Base-by-base conservation (phyloP, 495 filamentous ascomycete species). In the Aspergillus sclerotiicarbonarius region DNA sequence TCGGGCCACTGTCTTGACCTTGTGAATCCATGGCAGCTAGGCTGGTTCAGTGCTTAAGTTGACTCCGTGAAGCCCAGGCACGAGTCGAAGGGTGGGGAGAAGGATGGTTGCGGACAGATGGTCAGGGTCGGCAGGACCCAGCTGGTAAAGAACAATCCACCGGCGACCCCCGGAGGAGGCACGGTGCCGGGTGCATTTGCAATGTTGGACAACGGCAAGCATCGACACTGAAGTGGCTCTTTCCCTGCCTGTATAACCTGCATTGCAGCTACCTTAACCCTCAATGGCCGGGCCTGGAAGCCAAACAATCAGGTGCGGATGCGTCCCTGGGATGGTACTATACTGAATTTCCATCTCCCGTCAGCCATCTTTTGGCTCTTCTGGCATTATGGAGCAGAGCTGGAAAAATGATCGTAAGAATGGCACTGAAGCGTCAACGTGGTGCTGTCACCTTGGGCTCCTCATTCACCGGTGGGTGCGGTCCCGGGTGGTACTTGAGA, bases 121-220 rank as follows among this genome's bases (percentile, higher is more conserved):
- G 4, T 41, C 37, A 15, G 35, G 8, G 25, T 25, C 25, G 25
- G 25, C 25, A 25, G 13, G 33, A 35, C 9, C 8, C 33, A 35
- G 9, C 13, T 9, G 33, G 9, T 35, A 35, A 35, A 35, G 33
- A 35, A 35, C 45, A 31, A 20, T 9, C 21, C 43, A 48, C n/a
- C 37, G 16, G 32, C 29, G 44, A 53, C 2, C 39, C 16, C 39
- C 20, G n/a, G 30, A n/a, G 21, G 25, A 47, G 21, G 44, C 44
- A 19, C 37, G 31, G 4, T 25, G 54, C 8, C 39, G 43, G 49
- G 21, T 39, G 35, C 49, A 59, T 57, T 50, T 29, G 29, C 62
- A 60, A 57, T 41, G 63, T 66, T 39, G 63, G 63, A 66, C 63
- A 66, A 41, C 46, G 49, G 57, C 53, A 60, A 56, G 56, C 56